Conservation (phyloP, 2,329 filamentous ascomycete species). For the Tolypocladium tundrense region DNA sequence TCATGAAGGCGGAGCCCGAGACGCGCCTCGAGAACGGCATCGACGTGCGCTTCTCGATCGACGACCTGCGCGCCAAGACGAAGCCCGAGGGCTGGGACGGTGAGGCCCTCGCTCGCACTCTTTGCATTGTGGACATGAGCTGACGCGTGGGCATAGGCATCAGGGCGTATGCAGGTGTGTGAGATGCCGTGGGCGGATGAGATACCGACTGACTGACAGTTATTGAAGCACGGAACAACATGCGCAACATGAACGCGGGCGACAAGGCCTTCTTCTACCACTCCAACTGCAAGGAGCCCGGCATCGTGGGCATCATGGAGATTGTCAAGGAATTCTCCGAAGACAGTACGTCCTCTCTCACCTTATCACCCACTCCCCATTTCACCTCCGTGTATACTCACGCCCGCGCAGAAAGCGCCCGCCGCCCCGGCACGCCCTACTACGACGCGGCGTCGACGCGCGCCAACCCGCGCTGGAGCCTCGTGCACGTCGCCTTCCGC, state of each 20-base stretch:
- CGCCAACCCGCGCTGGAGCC: constrained; percentile 57
- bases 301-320: constrained; percentile 80
- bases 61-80: constrained; percentile 64
- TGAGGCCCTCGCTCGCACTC: constrained; percentile 24
- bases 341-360: constrained; percentile 47
- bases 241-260: constrained; percentile 81
- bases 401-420: constrained; percentile 17
- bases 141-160: constrained; percentile 25
- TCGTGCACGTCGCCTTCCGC: constrained; percentile 81
- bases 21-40: constrained; percentile 75
- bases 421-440: constrained; percentile 47
- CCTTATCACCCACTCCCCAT: neutral
- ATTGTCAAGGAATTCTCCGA: constrained; percentile 75
- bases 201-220: neutral
- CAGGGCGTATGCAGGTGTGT: constrained; percentile 35
- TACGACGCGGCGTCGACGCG: constrained; percentile 66
- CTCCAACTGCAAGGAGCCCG: constrained; percentile 82
- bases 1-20: constrained; percentile 84
- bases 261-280: constrained; percentile 97
- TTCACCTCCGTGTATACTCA: neutral
- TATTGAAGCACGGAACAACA: constrained; percentile 64
- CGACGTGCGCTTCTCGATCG: constrained; percentile 90
- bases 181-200: neutral
- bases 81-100: constrained; percentile 88
- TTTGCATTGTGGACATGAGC: neutral